A percentile compares a stretch with the other conserved stretches of the same genome.
Conservation (phyloP, 2,329 filamentous ascomycete genomes). For the Trichoderma aggressivum region DNA sequence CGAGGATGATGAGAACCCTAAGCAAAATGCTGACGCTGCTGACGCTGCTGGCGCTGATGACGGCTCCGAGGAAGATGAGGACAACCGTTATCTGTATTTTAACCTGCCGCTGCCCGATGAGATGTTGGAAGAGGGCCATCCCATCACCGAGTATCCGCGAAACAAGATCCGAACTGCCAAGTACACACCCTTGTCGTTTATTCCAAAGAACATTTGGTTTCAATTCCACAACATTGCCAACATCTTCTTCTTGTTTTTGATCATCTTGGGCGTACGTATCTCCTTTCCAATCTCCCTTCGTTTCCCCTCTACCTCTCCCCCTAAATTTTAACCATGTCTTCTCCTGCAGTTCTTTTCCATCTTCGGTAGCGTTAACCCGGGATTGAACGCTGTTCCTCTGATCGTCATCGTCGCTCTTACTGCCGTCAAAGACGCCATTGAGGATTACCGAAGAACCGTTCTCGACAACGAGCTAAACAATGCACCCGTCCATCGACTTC, state of each 20-base stretch:
- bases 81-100: constrained; percentile 70
- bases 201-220: constrained; percentile 95
- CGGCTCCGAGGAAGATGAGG: constrained; percentile 38
- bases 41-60: constrained; percentile 36
- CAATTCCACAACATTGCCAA: constrained; percentile 99
- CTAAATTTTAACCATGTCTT: constrained; percentile 18
- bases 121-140: constrained; percentile 73
- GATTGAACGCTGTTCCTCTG: constrained; percentile 82
- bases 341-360: constrained; percentile 81
- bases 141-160: constrained; percentile 66
- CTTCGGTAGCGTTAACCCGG: constrained; percentile 88
- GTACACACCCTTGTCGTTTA: constrained; percentile 90
- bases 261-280: constrained; percentile 81
- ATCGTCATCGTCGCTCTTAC: constrained; percentile 90
- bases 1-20: constrained; percentile 23
- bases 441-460: constrained; percentile 88
- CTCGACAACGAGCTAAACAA: constrained; percentile 96
- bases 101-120: constrained; percentile 75
- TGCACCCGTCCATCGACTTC: constrained; percentile 83
- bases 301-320: neutral
- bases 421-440: constrained; percentile 88
- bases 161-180: constrained; percentile 99
- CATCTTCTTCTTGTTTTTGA: constrained; percentile 94
- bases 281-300: neutral
- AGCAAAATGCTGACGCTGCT: constrained; percentile 28